Base-by-base conservation (phyloP, 1,284 basidiomycete species). In the Trametes hirsuta region DNA sequence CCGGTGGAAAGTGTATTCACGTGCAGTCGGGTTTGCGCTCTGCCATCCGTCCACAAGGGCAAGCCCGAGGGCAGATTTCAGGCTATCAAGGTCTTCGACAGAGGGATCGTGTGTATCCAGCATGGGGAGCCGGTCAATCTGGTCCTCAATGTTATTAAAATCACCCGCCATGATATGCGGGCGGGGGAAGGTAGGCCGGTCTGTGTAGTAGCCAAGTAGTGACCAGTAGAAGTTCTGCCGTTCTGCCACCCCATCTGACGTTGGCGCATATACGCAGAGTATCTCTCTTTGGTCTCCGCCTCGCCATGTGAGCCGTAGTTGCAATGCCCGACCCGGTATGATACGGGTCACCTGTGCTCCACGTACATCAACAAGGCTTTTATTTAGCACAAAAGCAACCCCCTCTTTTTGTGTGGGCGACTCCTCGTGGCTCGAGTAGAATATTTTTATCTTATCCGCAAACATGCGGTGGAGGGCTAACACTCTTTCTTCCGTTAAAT, bases 161-260 rank as follows among this genome's bases (percentile, higher is more conserved):
- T 81, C 78, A 0, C 80, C 79, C 0, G 74, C 44, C 47, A 81
- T 65, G 0, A 79, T 46, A 42, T 78, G 72, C 0, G 74, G 75
- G 18, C 47, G 49, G 0, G 60, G 69, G 1, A 69, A 36, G 0
- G 52, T 24, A 0, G 53, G 47, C n/a, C n/a, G n/a, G n/a, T 14
- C 11, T 63, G 47, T 35, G 24, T 62, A 69, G n/a, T 62, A 62
- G 52, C 6, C 0, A 78, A 51, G 0, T 49, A 11, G 6, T 62
- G 36, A 71, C n/a, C n/a, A n/a, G n/a, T 73, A 79, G 66, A 81
- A 79, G 0, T 36, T 15, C 2, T 42, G 10, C 36, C 75, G 74
- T 14, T 73, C 67, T 0, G 10, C 25, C 0, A 40, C 48, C 0
- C 66, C 58, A 42, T 77, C 77, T 0, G 76, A 77, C 0, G 55